phyloP scores from a whole-genome alignment of 345 rosid species.

The Citrus mangshanensis region DNA sequence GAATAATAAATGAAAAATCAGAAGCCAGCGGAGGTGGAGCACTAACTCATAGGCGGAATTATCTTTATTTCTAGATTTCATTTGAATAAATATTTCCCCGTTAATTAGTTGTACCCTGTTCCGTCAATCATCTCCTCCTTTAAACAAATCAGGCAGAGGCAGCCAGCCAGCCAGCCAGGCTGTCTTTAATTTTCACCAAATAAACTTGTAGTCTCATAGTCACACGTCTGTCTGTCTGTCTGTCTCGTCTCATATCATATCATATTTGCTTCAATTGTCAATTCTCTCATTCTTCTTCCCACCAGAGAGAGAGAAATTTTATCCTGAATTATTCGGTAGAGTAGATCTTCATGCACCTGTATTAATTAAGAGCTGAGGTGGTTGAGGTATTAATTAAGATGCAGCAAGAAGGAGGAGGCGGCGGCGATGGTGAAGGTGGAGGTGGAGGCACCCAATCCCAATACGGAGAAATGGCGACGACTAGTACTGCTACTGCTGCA shows the following conservation, averaged over 20 bases:
- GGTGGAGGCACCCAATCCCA: constrained; percentile 38
- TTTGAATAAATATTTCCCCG: constrained; percentile 21
- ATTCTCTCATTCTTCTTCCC: constrained; percentile 6
- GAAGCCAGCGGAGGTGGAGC: constrained; percentile 17
- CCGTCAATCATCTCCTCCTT: constrained; percentile 6
- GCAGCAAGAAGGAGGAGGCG: constrained; percentile 51
- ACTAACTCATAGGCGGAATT: constrained; percentile 49
- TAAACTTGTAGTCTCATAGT: constrained; percentile 13
- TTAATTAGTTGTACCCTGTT: constrained; percentile 23
- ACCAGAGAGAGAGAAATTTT: background rate
- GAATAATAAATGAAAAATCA: constrained; percentile 21
- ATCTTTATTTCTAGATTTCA: constrained; percentile 22
- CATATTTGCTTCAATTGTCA: constrained; percentile 13
- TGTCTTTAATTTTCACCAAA: constrained; percentile 8
- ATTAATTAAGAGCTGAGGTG: background rate
- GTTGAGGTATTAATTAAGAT: constrained; percentile 17
- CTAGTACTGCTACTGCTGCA: constrained; percentile 10
- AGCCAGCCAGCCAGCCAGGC: background rate
- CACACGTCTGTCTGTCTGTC: background rate
- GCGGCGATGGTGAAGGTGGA: background rate
- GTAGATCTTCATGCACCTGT: constrained; percentile 13
- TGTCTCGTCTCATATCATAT: no score
- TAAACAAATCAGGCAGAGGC: background rate
- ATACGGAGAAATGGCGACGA: constrained; percentile 22
- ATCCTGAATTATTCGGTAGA: background rate